phyloP scores from a whole-genome alignment of 305 asterid species.

The Caryopteris hybrid region DNA sequence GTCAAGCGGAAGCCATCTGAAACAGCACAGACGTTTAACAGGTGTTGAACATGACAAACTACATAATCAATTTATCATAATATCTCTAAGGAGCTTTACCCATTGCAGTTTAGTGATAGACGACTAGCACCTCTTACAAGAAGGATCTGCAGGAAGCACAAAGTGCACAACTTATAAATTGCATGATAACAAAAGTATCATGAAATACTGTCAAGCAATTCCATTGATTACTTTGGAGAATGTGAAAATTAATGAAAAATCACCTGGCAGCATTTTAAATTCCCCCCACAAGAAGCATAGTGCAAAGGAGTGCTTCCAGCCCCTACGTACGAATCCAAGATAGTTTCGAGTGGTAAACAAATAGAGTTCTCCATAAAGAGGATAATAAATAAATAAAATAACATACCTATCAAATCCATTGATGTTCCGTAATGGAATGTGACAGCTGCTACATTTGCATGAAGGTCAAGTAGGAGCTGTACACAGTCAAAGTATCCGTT shows the following conservation, averaged over 20 bases:
- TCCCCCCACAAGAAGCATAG: constrained; percentile 98
- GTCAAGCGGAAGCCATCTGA: constrained; percentile 93
- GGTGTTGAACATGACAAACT: not conserved
- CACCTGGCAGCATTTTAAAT: constrained; percentile 90
- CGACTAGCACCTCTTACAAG: constrained; percentile 88
- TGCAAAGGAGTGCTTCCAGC: constrained; percentile 99
- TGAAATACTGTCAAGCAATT: not conserved
- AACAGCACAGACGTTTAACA: constrained; percentile 20
- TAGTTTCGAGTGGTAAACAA: not conserved
- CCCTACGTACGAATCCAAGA: constrained; percentile 39
- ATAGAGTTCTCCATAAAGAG: constrained; percentile 1
- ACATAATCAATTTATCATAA: constrained; percentile 9
- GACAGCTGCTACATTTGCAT: constrained; percentile 69
- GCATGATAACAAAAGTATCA: not conserved
- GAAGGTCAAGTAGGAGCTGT: constrained; percentile 90
- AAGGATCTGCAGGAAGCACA: constrained; percentile 59
- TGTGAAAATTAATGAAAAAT: too few species aligned
- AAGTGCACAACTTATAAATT: not conserved
- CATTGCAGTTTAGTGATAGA: constrained; percentile 83
- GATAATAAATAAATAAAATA: not conserved
- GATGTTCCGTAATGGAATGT: constrained; percentile 93
- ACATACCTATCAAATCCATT: constrained; percentile 87
- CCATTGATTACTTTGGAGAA: too few species aligned
- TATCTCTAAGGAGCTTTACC: constrained; percentile 41
- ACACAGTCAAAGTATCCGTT: constrained; percentile 93